phyloP scores from a whole-genome alignment of 2,329 filamentous ascomycete species.

The Leptoxyphium fumago region DNA sequence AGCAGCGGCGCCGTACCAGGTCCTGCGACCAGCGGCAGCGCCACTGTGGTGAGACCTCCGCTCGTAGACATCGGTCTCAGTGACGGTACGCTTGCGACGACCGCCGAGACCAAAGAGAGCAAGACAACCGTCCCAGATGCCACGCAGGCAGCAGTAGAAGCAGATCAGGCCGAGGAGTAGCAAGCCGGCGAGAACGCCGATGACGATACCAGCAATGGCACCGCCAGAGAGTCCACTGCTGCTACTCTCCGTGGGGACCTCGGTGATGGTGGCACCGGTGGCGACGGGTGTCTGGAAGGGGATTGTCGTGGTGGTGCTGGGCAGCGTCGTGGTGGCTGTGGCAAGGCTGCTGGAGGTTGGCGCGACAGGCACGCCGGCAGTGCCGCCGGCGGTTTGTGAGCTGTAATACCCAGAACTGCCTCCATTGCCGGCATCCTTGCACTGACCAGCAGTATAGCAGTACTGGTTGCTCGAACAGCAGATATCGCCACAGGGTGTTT shows the following conservation, averaged over 20 bases:
- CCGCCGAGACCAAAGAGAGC: slow-evolving; percentile 46
- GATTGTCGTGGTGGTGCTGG: slow-evolving; percentile 25
- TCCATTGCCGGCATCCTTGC: slow-evolving; percentile 38
- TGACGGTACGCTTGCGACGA: slow-evolving; percentile 34
- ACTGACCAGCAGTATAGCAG: slow-evolving; percentile 46
- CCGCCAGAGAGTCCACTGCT: slow-evolving; percentile 44
- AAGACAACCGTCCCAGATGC: slow-evolving; percentile 39
- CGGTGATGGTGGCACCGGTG: slow-evolving; percentile 33
- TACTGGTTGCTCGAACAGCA: slow-evolving; percentile 60
- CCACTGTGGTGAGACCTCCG: slow-evolving; percentile 41
- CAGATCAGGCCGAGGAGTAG: slow-evolving; percentile 54
- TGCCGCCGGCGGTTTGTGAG: slow-evolving; percentile 37
- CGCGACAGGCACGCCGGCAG: slow-evolving; percentile 35
- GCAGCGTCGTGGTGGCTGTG: slow-evolving; percentile 28
- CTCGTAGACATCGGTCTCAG: slow-evolving; percentile 45
- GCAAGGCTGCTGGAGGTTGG: slow-evolving; percentile 41
- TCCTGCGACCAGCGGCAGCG: slow-evolving; percentile 40
- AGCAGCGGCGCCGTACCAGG: slow-evolving; percentile 30
- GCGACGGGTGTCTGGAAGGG: slow-evolving; percentile 39
- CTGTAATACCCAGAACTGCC: slow-evolving; percentile 32
- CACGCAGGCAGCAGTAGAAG: slow-evolving; percentile 53
- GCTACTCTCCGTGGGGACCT: slow-evolving; percentile 12
- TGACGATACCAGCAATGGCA: slow-evolving; percentile 68
- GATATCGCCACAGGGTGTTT: slow-evolving; percentile 50
- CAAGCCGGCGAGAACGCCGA: slow-evolving; percentile 55